Base-by-base conservation (phyloP, 352 stramenopile species). In the Phytophthora europaea region DNA sequence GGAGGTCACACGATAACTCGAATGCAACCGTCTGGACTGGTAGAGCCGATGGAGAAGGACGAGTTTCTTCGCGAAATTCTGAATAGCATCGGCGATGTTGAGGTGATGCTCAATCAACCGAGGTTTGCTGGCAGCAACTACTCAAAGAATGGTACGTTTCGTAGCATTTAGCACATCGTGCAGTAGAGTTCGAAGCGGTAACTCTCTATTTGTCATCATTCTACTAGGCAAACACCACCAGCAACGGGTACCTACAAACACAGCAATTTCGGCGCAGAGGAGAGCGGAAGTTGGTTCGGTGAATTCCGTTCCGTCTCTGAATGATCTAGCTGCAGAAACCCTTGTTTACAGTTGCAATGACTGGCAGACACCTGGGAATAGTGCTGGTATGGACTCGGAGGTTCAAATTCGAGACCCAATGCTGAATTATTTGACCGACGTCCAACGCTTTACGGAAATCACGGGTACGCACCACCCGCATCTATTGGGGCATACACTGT, bases 11-110 rank as follows among this genome's bases (percentile, higher is more conserved):
- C 58, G 53, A 18, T 3, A 58, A 62, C 26, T 18, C 15, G 8
- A 65, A 20, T 47, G 33, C 56, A 51, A 47, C 38, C 57, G 2
- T 20, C 13, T 12, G 43, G 45, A 8, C 65, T 77, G 12, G 34
- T 31, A 1, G 53, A 78, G 10, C 70, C 70, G 6, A 66, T 75
- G 65, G 66, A 75, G 15, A 82, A 76, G 26, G 64, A 80, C 22
- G 73, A 83, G 0, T 93, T 93, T 67, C 65, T 93, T 22, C 76
- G 79, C 15, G 77, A 93, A 1, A 93, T 93, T 47, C 40, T 93
- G 9, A 79, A 65, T 43, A 90, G 79, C 61, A 91, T 93, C 9
- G 76, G 79, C 7, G 84, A 91, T 23, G 78, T 89, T 22, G 85
- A 93, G 52, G 33, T 89, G 4, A 36, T 93, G 23, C 72, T 93